Evolutionary conservation across 257 asterid species (phyloP).

Genomic region (Solanum tacnaense): DNA sequence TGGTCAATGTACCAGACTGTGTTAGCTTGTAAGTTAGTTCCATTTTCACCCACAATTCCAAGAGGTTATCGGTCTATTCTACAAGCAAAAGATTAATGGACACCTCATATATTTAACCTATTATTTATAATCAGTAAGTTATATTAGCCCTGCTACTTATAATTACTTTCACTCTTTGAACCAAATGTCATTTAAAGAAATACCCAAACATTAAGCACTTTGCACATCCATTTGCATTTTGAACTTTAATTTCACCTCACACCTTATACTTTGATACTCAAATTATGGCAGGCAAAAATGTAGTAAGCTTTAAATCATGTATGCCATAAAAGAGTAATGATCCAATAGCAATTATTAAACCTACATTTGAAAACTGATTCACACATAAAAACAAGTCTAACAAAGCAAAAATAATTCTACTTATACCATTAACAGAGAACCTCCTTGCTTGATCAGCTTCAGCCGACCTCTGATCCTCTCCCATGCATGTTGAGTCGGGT

Average conservation of each 20-base stretch:
- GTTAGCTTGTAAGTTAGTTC: neutral
- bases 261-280: neutral
- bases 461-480: slow-evolving; percentile 95
- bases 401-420: neutral
- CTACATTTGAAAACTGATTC: neutral
- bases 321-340: neutral
- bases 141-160: neutral
- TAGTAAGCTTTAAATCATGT: neutral
- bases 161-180: neutral
- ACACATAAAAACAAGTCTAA: neutral
- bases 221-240: neutral
- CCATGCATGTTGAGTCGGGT: slow-evolving; percentile 82
- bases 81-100: neutral
- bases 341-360: neutral
- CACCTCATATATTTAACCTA: neutral
- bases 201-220: neutral
- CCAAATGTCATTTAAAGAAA: neutral
- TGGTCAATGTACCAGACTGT: neutral
- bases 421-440: slow-evolving; percentile 69
- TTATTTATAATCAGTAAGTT: neutral
- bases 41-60: neutral
- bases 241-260: neutral
- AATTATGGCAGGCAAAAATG: neutral
- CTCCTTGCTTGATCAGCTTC: slow-evolving; percentile 85
- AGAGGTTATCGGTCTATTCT: neutral